Evolutionary conservation across 2,329 filamentous ascomycete species (phyloP).

Genomic region (Orbilia blumenaviensis): DNA sequence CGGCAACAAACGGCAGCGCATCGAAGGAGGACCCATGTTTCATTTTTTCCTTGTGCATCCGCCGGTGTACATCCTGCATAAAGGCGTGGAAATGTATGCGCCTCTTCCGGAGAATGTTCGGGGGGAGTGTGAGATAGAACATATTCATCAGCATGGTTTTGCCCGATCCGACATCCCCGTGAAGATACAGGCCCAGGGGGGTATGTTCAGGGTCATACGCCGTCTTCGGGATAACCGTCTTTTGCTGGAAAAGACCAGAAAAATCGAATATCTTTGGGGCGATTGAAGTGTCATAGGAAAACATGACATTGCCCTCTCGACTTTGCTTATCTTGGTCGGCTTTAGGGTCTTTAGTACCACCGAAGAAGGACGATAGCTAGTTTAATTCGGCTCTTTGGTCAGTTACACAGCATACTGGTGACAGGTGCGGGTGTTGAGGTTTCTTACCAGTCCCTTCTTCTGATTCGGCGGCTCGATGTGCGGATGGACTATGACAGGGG

Average conservation of each 20-base stretch:
- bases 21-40: constrained; percentile 88
- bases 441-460: constrained; percentile 36
- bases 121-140: constrained; percentile 92
- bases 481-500: constrained; percentile 79
- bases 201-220: constrained; percentile 69
- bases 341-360: constrained; percentile 70
- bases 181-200: constrained; percentile 91
- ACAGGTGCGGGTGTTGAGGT: not conserved
- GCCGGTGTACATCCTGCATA: constrained; percentile 99
- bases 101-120: constrained; percentile 87
- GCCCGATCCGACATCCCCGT: constrained; percentile 93
- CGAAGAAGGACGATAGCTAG: constrained; percentile 64
- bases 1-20: constrained; percentile 88
- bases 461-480: constrained; percentile 70
- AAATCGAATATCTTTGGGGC: constrained; percentile 53
- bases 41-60: constrained; percentile 92
- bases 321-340: constrained; percentile 61
- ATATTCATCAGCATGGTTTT: constrained; percentile 99
- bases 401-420: not conserved
- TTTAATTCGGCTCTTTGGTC: not conserved
- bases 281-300: constrained; percentile 51
- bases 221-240: constrained; percentile 18
- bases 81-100: constrained; percentile 99
- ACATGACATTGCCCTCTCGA: constrained; percentile 66
- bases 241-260: constrained; percentile 43